Base-by-base conservation (phyloP, 108 stramenopile species). In the Pseudonitzschia pungens region DNA sequence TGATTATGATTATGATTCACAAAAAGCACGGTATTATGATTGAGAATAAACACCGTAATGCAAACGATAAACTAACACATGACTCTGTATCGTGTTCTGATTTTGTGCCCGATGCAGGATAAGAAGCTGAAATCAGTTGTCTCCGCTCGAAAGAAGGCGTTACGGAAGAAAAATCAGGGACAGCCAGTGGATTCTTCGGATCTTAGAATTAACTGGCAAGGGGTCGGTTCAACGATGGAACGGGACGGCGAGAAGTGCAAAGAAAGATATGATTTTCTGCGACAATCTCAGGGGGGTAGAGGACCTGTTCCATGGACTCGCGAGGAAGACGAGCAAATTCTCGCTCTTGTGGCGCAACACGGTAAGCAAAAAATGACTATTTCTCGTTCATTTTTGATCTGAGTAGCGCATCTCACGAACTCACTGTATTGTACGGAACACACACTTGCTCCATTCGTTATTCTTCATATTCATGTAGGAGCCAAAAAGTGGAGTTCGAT, bases 401-500 rank as follows among this genome's bases (percentile, higher is more conserved):
- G n/a, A 8, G 41, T 9, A 43, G 16, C 33, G 8, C 10, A 16
- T 40, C 41, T 28, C 29, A 10, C 9, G 36, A 43, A 18, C 40
- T n/a, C 11, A 24, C 43, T 66, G 6, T 36, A 36, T 36, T 36
- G 36, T 36, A n/a, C n/a, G n/a, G n/a, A n/a, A n/a, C n/a, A n/a
- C n/a, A n/a, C n/a, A n/a, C n/a, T n/a, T n/a, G n/a, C n/a, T n/a
- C n/a, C n/a, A n/a, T n/a, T n/a, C n/a, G n/a, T n/a, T n/a, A n/a
- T n/a, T n/a, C n/a, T 36, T 36, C 2, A 10, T 54, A 48, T 42
- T 1, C 33, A 26, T 36, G 11, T 41, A 77, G 76, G 77, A 20
- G 79, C 91, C 41, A 91, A 91, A 58, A 89, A 92, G 68, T 96
- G 95, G 95, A 87, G 77, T 42, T 78, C 55, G 26, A 94, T 96